These are phyloP conservation scores for Uncinocarpus reesii DNA, from an alignment of 2,329 filamentous ascomycete genomes.

Conservation along the genomic window DNA sequence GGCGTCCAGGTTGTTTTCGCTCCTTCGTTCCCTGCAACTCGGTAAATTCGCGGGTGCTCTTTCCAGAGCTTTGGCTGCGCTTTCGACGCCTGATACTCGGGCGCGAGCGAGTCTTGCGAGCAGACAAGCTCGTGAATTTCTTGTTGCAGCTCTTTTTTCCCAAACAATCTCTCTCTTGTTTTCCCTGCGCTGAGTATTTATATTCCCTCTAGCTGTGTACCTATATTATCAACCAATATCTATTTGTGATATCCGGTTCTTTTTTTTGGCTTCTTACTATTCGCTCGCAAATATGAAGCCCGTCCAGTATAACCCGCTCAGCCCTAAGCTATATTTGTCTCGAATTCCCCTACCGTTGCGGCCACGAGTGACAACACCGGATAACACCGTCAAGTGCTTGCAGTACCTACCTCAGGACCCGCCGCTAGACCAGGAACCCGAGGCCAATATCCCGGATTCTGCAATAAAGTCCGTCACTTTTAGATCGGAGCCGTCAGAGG, in stretches of 20 bases:
- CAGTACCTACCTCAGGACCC: background rate
- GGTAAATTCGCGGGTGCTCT: no score
- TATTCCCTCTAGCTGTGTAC: background rate
- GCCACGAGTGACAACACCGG: background rate
- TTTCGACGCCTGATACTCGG: no score
- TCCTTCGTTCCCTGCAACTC: no score
- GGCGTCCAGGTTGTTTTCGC: no score
- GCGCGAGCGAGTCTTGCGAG: no score
- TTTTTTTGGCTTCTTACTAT: background rate
- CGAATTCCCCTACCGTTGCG: background rate
- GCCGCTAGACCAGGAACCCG: background rate
- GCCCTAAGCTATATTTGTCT: background rate
- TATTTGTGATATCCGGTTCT: background rate
- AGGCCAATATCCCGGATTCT: background rate
- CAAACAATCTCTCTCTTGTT: background rate
- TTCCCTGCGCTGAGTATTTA: background rate
- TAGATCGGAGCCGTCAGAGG: conserved; percentile 2
- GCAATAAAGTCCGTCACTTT: background rate
- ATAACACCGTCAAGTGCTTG: background rate
- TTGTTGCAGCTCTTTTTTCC: background rate
- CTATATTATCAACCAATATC: background rate
- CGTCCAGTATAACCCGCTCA: conserved; percentile 2
- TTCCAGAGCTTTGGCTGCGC: no score
- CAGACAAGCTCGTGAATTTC: background rate
- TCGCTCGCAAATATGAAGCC: background rate